A percentile compares a stretch with the other conserved stretches of the same genome.
These are phyloP conservation scores for Lichtheimia ornata DNA, from an alignment of 371 early-diverging fungal genomes.

Conservation along the genomic window DNA sequence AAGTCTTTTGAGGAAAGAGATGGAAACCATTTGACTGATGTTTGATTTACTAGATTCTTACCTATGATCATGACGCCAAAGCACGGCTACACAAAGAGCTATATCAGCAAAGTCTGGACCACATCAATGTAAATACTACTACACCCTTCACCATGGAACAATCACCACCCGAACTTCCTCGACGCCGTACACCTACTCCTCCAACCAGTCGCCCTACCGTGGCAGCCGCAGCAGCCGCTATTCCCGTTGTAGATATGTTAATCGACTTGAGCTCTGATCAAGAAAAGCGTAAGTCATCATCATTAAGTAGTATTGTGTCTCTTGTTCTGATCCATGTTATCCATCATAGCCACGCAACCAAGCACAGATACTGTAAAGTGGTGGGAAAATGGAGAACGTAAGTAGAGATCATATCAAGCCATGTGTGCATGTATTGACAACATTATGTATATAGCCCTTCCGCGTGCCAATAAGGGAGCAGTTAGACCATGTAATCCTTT, in stretches of 20 bases:
- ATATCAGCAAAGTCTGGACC: slow-evolving; percentile 44
- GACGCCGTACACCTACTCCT: slow-evolving; percentile 17
- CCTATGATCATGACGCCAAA: slow-evolving; percentile 44
- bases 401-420: not conserved
- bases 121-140: slow-evolving; percentile 17
- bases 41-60: slow-evolving; percentile 25
- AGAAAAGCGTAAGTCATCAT: not conserved
- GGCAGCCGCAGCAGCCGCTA: not conserved
- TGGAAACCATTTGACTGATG: not conserved
- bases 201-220: slow-evolving; percentile 16
- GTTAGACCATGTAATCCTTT: slow-evolving; percentile 6
- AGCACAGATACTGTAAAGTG: slow-evolving; percentile 41
- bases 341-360: slow-evolving; percentile 34
- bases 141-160: slow-evolving; percentile 15
- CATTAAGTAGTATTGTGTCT: too few relatives aligned
- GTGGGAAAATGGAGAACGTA: slow-evolving; percentile 46
- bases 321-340: too few relatives aligned
- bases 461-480: slow-evolving; percentile 7
- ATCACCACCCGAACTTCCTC: slow-evolving; percentile 23
- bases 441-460: slow-evolving; percentile 4
- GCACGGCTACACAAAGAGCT: slow-evolving; percentile 43
- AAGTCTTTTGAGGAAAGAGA: slow-evolving; percentile 1
- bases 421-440: not conserved
- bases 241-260: slow-evolving; percentile 9
- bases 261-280: not conserved